These are phyloP conservation scores for Metschnikowia gelsemii DNA, from an alignment of 805 yeast species.

Conservation along the genomic window DNA sequence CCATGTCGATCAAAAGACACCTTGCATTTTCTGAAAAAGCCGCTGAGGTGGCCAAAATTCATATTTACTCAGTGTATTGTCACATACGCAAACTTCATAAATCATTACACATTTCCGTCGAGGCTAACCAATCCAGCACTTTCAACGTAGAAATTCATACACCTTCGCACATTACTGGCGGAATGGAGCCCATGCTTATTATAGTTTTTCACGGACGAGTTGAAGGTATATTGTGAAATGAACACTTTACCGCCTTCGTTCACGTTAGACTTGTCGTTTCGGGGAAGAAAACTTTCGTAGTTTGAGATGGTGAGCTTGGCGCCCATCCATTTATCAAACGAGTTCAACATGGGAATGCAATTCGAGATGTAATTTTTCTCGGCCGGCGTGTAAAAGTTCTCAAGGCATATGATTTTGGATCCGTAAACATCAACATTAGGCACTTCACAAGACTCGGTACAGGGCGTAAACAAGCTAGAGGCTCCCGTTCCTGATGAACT, in stretches of 20 bases:
- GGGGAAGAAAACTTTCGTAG: constrained; percentile 12
- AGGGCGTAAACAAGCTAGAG: constrained; percentile 2
- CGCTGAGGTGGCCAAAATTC: too few relatives aligned
- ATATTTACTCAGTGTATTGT: too few relatives aligned
- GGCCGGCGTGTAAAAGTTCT: constrained; percentile 20
- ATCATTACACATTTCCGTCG: constrained; percentile 1
- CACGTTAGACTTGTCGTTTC: constrained; percentile 10
- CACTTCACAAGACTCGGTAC: constrained; percentile 2
- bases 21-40: too few relatives aligned
- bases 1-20: too few relatives aligned
- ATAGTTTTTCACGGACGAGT: constrained; percentile 10
- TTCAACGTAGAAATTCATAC: constrained; percentile 19
- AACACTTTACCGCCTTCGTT: constrained; percentile 14
- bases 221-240: constrained; percentile 15
- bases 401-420: constrained; percentile 14
- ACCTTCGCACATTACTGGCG: constrained; percentile 2
- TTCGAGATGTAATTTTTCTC: constrained; percentile 39
- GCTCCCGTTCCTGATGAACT: constrained; percentile 5
- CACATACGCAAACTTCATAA: neutral
- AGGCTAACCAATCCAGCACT: constrained; percentile 17
- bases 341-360: constrained; percentile 39
- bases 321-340: constrained; percentile 39
- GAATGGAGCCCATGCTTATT: neutral
- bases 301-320: constrained; percentile 16
- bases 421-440: constrained; percentile 12